Evolutionary conservation across 73 alveolate genomes (phyloP), one percentile per base, ranked within the genome.

Genomic region (Stentor coeruleus): DNA sequence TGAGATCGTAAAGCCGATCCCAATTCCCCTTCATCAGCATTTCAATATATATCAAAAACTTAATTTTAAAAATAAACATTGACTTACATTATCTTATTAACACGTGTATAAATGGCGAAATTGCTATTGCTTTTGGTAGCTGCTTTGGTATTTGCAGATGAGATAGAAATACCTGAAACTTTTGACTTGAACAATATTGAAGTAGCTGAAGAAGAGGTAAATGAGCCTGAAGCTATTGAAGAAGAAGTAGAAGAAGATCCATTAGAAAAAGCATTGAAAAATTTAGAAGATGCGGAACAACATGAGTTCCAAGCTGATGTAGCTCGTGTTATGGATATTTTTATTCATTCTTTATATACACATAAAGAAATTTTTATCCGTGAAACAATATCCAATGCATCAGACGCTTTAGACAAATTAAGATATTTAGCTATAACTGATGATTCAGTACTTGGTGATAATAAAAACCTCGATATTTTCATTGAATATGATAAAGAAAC

Each of bases 321-420:
- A 75, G 91, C 98, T 20, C 92, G 99, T 38, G 87, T 98, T 88
- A 97, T 98, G 99, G 99, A 98, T 85, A 98, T 98, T 76, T 91
- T 98, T 86, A 97, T 98, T 83, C 97, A 98, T 97, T 95, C 99
- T 39, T 94, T 98, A 74, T 98, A 98, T 94, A 97, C 99, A 33
- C 91, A 94, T 87, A 97, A 95, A 91, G 99, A 95, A 85, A 96
- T 96, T 39, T 98, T 98, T 92, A 82, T 98, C 73, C 90, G 99
- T 80, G 99, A 98, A 81, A 90, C 96, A 72, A 98, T 98, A 74
- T 98, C 99, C 35, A 98, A 98, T 91, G 99, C 99, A 38, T 95
- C 99, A 6, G 99, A 98, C 87, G 99, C 99, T 26, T 88, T 88
- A 91, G 99, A 98, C 91, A 98, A 98, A 91, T 97, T 95, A 81